Base-by-base conservation (phyloP, 176 grass and related monocot species). In the Carex cristatella region DNA sequence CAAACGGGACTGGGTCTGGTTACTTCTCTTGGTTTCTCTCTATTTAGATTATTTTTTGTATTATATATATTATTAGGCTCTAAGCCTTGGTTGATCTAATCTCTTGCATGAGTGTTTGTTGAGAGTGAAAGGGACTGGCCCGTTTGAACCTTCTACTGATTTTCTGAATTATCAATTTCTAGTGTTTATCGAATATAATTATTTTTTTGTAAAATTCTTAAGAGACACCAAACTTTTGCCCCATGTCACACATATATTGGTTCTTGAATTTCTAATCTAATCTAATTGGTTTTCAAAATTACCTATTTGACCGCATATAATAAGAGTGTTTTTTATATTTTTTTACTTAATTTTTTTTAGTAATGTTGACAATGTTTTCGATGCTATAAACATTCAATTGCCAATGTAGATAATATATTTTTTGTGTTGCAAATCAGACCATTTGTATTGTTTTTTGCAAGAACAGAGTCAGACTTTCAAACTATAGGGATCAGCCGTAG, bases 21-120 rank as follows among this genome's bases (percentile, higher is more conserved):
- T 82, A 83, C 81, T 65, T 83, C 23, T 69, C 79, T 83, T 55
- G 81, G 59, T 33, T 54, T 83, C 81, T 83, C 81, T 69, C 81
- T 67, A 42, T 55, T 67, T 44, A 15, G 44, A 54, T 54, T n/a
- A 65, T 32, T 83, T 51, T 66, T 46, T 32, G 19, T 42, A 27
- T 65, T 81, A 23, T 63, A 63, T 81, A 79, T 73, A 81, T 38
- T 81, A 12, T 81, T 11, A 42, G 10, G 13, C 58, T 44, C 18
- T 40, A 61, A 61, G 31, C 18, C 58, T 63, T 42, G 15, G 13
- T 64, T 81, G 79, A 65, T 82, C 79, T 65, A 10, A 82, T 82
- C 79, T 65, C 79, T 49, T 44, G 15, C 78, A 66, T 32, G 61
- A 66, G 61, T 65, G 23, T 69, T 83, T 49, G 42, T 54, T 69